Evolutionary conservation across 495 filamentous ascomycete genomes (phyloP).

Genomic region (Annulohypoxylon stygium): DNA sequence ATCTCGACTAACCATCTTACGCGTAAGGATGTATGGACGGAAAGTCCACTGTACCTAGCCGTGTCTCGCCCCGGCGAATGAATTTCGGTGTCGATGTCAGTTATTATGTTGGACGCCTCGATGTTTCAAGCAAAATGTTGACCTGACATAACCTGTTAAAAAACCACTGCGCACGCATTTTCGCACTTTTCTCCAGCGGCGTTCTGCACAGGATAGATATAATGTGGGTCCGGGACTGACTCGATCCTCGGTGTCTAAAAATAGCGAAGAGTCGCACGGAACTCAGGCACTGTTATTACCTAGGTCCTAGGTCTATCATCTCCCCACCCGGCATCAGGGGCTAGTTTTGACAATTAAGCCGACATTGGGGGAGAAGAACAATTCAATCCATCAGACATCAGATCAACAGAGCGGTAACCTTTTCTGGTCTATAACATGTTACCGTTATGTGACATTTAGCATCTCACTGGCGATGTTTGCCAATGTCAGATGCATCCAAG

Average conservation of each 20-base stretch:
- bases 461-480: slow-evolving; percentile 4
- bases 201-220: slow-evolving; percentile 8
- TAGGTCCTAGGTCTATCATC: neutral
- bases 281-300: neutral
- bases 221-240: slow-evolving; percentile 16
- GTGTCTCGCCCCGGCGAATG: slow-evolving; percentile 22
- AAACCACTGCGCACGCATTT: neutral
- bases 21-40: slow-evolving; percentile 24
- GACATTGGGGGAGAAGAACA: slow-evolving; percentile 15
- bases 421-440: slow-evolving; percentile 16
- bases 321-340: slow-evolving; percentile 13
- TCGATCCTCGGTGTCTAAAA: slow-evolving; percentile 42
- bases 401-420: slow-evolving; percentile 8
- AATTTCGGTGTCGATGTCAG: neutral
- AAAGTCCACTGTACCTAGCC: neutral
- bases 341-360: slow-evolving; percentile 14
- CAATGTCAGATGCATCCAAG: slow-evolving; percentile 32
- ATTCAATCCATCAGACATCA: slow-evolving; percentile 17
- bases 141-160: slow-evolving; percentile 10
- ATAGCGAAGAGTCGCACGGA: slow-evolving; percentile 32
- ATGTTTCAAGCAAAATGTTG: slow-evolving; percentile 17
- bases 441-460: neutral
- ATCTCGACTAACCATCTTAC: slow-evolving; percentile 19
- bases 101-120: neutral
- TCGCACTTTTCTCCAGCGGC: slow-evolving; percentile 7